Evolutionary conservation across 2,329 filamentous ascomycete species (phyloP), one percentile per base, ranked within the genome.

Genomic region (Penicillium griseofulvum): DNA sequence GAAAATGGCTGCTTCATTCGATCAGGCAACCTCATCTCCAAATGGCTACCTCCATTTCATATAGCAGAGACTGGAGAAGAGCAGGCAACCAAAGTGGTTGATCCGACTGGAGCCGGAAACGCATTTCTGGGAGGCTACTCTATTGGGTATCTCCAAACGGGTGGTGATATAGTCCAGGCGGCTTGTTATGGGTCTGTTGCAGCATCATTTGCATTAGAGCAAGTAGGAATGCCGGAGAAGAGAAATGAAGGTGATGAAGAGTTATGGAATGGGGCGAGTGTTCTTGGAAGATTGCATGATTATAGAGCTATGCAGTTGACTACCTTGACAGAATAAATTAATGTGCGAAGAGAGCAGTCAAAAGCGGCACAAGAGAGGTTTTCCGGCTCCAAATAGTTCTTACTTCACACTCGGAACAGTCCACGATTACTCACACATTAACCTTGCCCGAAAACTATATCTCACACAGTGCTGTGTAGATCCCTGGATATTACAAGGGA

Each of bases 21-120:
- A 17, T 39, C 59, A n/a, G 41, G 55, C 3, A 9, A 38, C 33
- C 12, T 55, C 11, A 1, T 31, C 43, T 47, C 59, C 14, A 44
- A 11, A 26, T 71, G 70, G 71, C 46, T 74, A 7, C 68, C 68
- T 4, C 63, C 72, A 1, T 73, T 61, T 48, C 64, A 69, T 49
- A 17, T 4, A 9, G 24, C 24, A 2, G 43, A 7, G 0, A 8
- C n/a, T 6, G 39, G 52, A 14, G 19, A 39, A 5, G 34, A 45
- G 3, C 33, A 44, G 6, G n/a, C 54, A 17, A 16, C 29, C 5
- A 63, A 57, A 14, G 60, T 74, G 0, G 59, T 74, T 19, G 72
- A 75, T 52, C 61, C 71, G 1, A 75, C 73, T 26, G 71, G 72
- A 1, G 72, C 69, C 0, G 71, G 73, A 3, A 75, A 75, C 51